Conservation (phyloP, 2,329 filamentous ascomycete species). For the Alternaria sp. region DNA sequence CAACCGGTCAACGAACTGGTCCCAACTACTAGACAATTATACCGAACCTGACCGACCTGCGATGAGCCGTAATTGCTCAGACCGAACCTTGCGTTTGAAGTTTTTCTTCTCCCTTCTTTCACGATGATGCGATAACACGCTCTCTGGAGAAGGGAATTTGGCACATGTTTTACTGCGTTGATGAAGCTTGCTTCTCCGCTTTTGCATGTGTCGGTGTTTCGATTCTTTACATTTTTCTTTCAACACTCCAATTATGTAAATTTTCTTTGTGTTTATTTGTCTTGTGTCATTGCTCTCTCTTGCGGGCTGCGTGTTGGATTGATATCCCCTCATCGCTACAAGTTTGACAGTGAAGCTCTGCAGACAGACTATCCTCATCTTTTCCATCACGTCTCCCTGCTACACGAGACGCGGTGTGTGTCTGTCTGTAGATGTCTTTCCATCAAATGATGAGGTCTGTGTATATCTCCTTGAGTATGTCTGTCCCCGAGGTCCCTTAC, state of each 20-base stretch:
- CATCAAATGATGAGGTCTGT: slow-evolving; percentile 39
- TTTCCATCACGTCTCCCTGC: slow-evolving; percentile 5
- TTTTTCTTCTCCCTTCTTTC: slow-evolving; percentile 37
- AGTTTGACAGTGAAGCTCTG: slow-evolving; percentile 25
- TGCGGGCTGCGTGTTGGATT: slow-evolving; percentile 43
- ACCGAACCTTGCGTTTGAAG: slow-evolving; percentile 52
- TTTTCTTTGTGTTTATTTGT: slow-evolving; percentile 45
- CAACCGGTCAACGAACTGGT: slow-evolving; percentile 40
- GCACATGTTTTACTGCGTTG: slow-evolving; percentile 45
- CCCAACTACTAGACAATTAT: slow-evolving; percentile 22
- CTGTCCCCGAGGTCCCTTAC: slow-evolving; percentile 54
- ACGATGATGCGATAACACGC: slow-evolving; percentile 44
- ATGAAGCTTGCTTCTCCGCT: slow-evolving; percentile 48
- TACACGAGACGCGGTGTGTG: slow-evolving; percentile 3
- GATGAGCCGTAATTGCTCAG: slow-evolving; percentile 55
- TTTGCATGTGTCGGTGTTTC: slow-evolving; percentile 48
- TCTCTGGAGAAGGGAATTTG: slow-evolving; percentile 39
- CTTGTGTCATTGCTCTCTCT: slow-evolving; percentile 49
- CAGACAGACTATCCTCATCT: background rate
- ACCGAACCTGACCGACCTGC: slow-evolving; percentile 38
- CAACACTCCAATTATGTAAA: slow-evolving; percentile 33
- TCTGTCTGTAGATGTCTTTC: slow-evolving; percentile 21
- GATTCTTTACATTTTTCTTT: slow-evolving; percentile 33
- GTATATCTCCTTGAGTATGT: slow-evolving; percentile 51
- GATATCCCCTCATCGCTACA: slow-evolving; percentile 47